Base-by-base conservation (phyloP, 2,329 filamentous ascomycete genomes). In the Paramyrothecium sp. region DNA sequence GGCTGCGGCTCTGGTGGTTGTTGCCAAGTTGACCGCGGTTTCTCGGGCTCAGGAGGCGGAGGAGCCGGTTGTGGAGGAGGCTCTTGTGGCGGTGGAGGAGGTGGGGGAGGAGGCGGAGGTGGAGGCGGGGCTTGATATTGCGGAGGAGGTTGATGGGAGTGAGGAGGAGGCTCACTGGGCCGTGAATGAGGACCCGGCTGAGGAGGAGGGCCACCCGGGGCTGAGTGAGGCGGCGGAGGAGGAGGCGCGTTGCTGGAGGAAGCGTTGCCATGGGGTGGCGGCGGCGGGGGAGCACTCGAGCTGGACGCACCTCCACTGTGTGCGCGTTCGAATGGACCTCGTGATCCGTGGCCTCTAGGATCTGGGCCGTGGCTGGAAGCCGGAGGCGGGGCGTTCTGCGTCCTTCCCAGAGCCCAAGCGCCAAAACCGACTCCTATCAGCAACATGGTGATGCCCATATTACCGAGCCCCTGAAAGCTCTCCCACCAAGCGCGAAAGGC, bases 401-500 rank as follows among this genome's bases (percentile, higher is more conserved):
- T 73, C 30, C 75, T 67, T 13, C 75, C 74, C 56, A 74, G 62
- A 2, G 88, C 85, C 92, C 92, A 97, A 3, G 90, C 91, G 10
- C 85, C 88, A 26, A 95, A 76, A 5, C 88, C 92, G 23, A 96
- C 88, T 7, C 85, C 86, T 16, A 91, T 72, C 23, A 92, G 80
- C 30, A 97, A 76, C 61, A 95, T 73, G 33, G 89, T 74, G 68
- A 96, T 86, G 7, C 89, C 90, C 65, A 88, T 82, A 51, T 89
- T 90, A 4, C 90, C 90, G 61, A 90, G 83, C 41, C 87, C 86
- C 63, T 90, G 81, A 52, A 92, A 87, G 56, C 84, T 82, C 38
- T 83, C 77, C 75, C 90, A 88, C 89, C 91, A 96, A 53, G 82
- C 77, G 65, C 85, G 86, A 62, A 94, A 79, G 4, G 89, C 85